Percentiles rank a stretch among this genome's conserved stretches.
Conservation (phyloP, 305 asterid genomes). For the Fraxinus latifolia region DNA sequence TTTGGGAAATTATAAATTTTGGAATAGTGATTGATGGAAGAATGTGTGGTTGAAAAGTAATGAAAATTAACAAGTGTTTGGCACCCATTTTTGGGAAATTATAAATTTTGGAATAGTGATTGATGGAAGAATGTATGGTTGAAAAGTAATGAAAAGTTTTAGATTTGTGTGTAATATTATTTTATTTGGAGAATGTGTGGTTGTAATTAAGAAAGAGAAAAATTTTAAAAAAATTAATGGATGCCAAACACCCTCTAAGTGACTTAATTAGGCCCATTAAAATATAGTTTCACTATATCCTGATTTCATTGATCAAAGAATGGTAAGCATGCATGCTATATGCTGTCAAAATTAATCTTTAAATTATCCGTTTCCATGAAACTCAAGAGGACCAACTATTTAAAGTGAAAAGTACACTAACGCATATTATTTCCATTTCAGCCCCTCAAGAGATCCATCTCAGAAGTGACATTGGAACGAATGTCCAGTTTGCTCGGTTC, state of each 20-base stretch:
- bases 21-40: background rate
- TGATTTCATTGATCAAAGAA: background rate
- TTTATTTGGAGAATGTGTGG: too few relatives aligned
- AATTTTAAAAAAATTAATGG: too few relatives aligned
- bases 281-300: background rate
- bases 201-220: too few relatives aligned
- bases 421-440: constrained; percentile 30
- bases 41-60: background rate
- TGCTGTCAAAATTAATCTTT: constrained; percentile 1
- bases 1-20: background rate
- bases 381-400: constrained; percentile 1
- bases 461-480: constrained; percentile 69
- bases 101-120: too few relatives aligned
- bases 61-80: too few relatives aligned
- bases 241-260: background rate
- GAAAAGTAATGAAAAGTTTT: too few relatives aligned
- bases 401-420: constrained; percentile 20
- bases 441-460: constrained; percentile 66
- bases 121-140: too few relatives aligned
- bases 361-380: background rate
- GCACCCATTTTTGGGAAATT: too few relatives aligned
- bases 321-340: background rate
- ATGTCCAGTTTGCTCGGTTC: constrained; percentile 71
- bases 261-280: constrained; percentile 8
- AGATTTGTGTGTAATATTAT: too few relatives aligned